Evolutionary conservation across 2,329 filamentous ascomycete genomes (phyloP).

Genomic region (Fusarium siculi): DNA sequence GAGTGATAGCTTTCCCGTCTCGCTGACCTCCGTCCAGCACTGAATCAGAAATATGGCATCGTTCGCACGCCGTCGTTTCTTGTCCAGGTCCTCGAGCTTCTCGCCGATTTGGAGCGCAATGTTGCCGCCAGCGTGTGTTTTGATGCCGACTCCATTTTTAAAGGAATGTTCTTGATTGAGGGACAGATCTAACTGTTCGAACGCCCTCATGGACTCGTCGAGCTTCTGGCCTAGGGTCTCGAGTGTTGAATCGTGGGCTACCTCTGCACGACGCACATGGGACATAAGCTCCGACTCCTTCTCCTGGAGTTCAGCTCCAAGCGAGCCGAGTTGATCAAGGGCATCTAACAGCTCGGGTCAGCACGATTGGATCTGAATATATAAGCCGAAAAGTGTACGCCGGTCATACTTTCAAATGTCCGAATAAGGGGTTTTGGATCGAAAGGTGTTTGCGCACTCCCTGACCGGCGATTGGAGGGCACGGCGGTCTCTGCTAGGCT

Average conservation of each 20-base stretch:
- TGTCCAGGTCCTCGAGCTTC: conserved; percentile 91
- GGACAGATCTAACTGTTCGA: conserved; percentile 87
- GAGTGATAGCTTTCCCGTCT: conserved; percentile 85
- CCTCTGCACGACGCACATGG: conserved; percentile 89
- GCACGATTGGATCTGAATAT: background rate
- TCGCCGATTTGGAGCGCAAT: conserved; percentile 95
- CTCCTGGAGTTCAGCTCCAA: conserved; percentile 86
- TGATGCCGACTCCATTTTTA: conserved; percentile 48
- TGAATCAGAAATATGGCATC: conserved; percentile 96
- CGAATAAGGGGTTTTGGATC: conserved; percentile 97
- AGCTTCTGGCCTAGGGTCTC: conserved; percentile 89
- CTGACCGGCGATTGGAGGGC: conserved; percentile 82
- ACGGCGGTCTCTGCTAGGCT: conserved; percentile 86
- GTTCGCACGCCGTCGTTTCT: conserved; percentile 87
- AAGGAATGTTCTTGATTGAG: conserved; percentile 70
- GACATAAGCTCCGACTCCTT: conserved; percentile 91
- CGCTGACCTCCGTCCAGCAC: conserved; percentile 96
- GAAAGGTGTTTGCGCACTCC: conserved; percentile 73
- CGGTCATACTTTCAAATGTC: conserved; percentile 79
- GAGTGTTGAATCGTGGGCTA: conserved; percentile 90
- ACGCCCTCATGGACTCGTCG: conserved; percentile 90
- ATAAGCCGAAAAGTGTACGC: background rate
- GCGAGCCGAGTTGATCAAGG: conserved; percentile 72
- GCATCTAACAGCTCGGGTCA: conserved; percentile 58
- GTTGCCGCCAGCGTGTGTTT: conserved; percentile 75